phyloP scores from a whole-genome alignment of 805 yeast genomes.

The Ogataea nitratoaversa region DNA sequence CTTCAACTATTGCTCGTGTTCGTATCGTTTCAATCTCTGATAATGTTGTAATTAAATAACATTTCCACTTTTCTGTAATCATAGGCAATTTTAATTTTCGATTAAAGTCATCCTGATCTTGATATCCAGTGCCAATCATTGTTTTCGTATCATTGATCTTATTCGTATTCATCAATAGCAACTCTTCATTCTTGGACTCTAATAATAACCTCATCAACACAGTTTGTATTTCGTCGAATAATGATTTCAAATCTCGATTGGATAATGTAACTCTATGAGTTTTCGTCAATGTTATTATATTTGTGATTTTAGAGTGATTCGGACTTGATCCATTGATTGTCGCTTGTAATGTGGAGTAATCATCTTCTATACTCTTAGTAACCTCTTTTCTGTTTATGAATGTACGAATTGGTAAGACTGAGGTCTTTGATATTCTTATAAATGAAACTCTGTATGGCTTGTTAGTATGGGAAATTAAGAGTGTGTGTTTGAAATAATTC shows the following conservation, averaged over 20 bases:
- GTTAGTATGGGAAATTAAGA: background rate
- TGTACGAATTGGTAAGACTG: constrained; percentile 23
- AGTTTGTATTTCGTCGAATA: constrained; percentile 18
- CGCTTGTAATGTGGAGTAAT: too few relatives aligned
- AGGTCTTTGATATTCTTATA: constrained; percentile 10
- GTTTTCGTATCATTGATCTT: background rate
- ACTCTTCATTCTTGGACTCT: constrained; percentile 19
- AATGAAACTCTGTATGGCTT: constrained; percentile 18
- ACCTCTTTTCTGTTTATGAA: constrained; percentile 24
- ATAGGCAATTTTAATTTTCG: constrained; percentile 17
- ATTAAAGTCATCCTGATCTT: background rate
- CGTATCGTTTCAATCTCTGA: constrained; percentile 18
- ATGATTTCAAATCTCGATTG: constrained; percentile 19
- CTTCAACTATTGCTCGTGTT: background rate
- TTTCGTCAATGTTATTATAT: constrained; percentile 9
- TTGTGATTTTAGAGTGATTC: background rate
- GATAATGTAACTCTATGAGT: constrained; percentile 22
- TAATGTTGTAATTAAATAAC: constrained; percentile 19
- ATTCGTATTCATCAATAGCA: constrained; percentile 9
- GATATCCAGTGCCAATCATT: background rate
- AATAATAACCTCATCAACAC: constrained; percentile 18
- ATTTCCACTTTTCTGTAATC: constrained; percentile 23
- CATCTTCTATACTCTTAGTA: constrained; percentile 13
- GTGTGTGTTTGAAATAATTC: background rate
- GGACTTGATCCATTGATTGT: background rate